A percentile compares a stretch with the other conserved stretches of the same genome.
Evolutionary conservation across 2,329 filamentous ascomycete genomes (phyloP).

Genomic region (Parascedosporium putredinis): DNA sequence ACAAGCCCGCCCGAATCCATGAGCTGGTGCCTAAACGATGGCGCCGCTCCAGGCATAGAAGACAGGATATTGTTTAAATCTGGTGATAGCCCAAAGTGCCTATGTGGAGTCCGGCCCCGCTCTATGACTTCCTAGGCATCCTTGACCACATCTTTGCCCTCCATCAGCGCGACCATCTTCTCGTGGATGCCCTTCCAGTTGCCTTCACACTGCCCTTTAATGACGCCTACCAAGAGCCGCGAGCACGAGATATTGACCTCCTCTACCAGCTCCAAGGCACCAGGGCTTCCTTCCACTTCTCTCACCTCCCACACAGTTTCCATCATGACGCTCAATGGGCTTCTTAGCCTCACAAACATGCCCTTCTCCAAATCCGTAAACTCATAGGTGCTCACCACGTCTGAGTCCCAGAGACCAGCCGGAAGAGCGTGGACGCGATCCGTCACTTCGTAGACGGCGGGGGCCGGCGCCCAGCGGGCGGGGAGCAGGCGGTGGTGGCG

Average conservation of each 20-base stretch:
- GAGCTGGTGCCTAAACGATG: no score
- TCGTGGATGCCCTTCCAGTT: conserved; percentile 40
- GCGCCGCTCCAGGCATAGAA: no score
- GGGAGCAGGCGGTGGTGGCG: conserved; percentile 1
- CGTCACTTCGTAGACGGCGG: conserved; percentile 33
- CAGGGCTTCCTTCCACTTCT: conserved; percentile 18
- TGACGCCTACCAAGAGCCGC: conserved; percentile 34
- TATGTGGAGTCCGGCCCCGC: not conserved
- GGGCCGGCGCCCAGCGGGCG: conserved; percentile 16
- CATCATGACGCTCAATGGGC: conserved; percentile 40
- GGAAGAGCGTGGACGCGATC: conserved; percentile 41
- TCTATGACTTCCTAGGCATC: no score
- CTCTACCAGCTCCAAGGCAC: conserved; percentile 34
- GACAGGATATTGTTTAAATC: no score
- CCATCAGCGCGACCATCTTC: conserved; percentile 29
- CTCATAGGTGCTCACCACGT: conserved; percentile 43
- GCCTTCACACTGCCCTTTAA: conserved; percentile 39
- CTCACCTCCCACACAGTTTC: conserved; percentile 40
- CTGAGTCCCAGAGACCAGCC: conserved; percentile 43
- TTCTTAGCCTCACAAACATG: conserved; percentile 39
- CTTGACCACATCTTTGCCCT: conserved; percentile 21
- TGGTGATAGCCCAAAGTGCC: not conserved
- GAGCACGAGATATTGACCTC: conserved; percentile 40
- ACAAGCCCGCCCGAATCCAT: no score
- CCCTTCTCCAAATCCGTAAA: conserved; percentile 39